Conservation (phyloP, 2,329 filamentous ascomycete genomes). For the Tolypocladium endophyticum region DNA sequence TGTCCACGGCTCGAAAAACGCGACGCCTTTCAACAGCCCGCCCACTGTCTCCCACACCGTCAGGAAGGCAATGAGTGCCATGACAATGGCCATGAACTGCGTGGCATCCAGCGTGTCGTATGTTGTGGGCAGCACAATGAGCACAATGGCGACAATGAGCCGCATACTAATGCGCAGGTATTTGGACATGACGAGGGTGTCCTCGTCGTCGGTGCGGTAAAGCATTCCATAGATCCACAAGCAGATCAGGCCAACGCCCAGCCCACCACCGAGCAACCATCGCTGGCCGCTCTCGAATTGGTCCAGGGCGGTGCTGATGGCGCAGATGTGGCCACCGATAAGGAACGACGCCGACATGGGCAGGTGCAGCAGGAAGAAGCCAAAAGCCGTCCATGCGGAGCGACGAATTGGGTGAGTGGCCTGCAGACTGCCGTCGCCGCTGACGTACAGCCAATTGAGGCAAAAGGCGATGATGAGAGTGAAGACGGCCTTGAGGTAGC, state of each 20-base stretch:
- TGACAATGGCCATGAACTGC: conserved; percentile 28
- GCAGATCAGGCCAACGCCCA: conserved; percentile 33
- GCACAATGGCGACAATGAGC: conserved; percentile 17
- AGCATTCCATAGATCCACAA: conserved; percentile 31
- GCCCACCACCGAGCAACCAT: conserved; percentile 36
- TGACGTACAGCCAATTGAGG: conserved; percentile 39
- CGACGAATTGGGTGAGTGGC: conserved; percentile 33
- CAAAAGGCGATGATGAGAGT: conserved; percentile 38
- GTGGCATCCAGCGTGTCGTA: conserved; percentile 17
- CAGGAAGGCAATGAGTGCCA: conserved; percentile 29
- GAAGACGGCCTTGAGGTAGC: conserved; percentile 34
- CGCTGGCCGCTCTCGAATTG: conserved; percentile 30
- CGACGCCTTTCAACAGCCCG: conserved; percentile 17
- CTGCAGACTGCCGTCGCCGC: conserved; percentile 33
- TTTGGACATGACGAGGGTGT: conserved; percentile 21
- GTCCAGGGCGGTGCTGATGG: conserved; percentile 25
- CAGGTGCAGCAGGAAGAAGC: conserved; percentile 32
- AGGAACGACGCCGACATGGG: conserved; percentile 33
- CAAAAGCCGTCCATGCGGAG: conserved; percentile 31
- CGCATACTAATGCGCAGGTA: conserved; percentile 23
- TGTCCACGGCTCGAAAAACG: conserved; percentile 23
- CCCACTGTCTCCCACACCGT: conserved; percentile 33
- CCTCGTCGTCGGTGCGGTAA: conserved; percentile 26
- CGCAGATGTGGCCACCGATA: conserved; percentile 35
- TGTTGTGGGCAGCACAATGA: conserved; percentile 25